Evolutionary conservation across 2,329 filamentous ascomycete species (phyloP).

Genomic region (Diatrype stigma): DNA sequence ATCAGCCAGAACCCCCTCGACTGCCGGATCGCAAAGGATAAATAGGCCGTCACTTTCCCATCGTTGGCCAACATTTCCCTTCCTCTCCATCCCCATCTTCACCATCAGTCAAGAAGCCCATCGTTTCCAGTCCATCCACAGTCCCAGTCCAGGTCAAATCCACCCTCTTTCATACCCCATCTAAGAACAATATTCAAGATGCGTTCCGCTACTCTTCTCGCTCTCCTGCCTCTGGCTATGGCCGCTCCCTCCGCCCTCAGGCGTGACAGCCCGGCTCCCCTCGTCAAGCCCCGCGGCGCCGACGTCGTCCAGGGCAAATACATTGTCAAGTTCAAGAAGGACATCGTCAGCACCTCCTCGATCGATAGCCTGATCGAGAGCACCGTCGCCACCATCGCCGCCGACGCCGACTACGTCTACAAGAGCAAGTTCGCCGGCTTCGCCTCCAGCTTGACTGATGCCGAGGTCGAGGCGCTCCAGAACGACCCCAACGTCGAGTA

Average conservation of each 20-base stretch:
- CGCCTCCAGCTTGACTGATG: conserved; percentile 37
- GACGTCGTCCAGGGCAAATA: conserved; percentile 34
- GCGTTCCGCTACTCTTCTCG: conserved; percentile 21
- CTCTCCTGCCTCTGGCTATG: conserved; percentile 26
- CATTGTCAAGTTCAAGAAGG: conserved; percentile 41
- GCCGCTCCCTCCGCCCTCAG: conserved; percentile 22
- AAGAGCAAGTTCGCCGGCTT: conserved; percentile 36
- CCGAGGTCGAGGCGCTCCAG: conserved; percentile 37
- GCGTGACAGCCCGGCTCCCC: conserved; percentile 22
- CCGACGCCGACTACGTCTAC: conserved; percentile 28
- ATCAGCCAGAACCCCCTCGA: background rate
- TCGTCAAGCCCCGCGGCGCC: conserved; percentile 22
- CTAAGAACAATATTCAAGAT: conserved; percentile 17
- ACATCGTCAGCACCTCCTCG: conserved; percentile 21
- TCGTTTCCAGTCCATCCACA: conserved; percentile 4
- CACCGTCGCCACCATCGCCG: conserved; percentile 19
- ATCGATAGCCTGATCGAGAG: conserved; percentile 22
- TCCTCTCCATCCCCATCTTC: conserved; percentile 4
- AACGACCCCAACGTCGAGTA: conserved; percentile 34
- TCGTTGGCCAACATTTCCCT: background rate
- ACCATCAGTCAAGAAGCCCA: conserved; percentile 5
- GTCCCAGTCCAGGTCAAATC: conserved; percentile 1
- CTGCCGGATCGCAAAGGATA: conserved; percentile 1
- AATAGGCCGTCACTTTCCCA: conserved; percentile 6
- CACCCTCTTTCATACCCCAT: conserved; percentile 1